A percentile compares a stretch with the other conserved stretches of the same genome.
Conservation (phyloP, 1,284 basidiomycete species). For the Ganoderma lingzhi region DNA sequence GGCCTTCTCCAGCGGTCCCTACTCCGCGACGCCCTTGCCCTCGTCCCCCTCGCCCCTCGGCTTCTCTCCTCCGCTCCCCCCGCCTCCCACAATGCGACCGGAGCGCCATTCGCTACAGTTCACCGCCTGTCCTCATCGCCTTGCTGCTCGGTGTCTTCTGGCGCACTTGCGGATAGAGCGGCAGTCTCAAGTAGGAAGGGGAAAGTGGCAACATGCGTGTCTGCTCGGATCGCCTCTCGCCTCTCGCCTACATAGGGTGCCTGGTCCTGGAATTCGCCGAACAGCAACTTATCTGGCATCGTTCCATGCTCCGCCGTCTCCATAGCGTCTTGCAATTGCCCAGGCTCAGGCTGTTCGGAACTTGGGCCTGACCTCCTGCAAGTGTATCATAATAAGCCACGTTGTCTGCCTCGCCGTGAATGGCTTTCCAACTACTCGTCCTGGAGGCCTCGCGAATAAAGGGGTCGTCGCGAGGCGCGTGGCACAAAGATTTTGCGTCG, state of each 20-base stretch:
- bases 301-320: slow-evolving; percentile 16
- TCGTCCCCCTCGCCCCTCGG: not conserved
- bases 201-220: slow-evolving; percentile 6
- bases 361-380: slow-evolving; percentile 4
- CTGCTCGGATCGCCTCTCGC: slow-evolving; percentile 11
- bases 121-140: not conserved
- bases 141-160: slow-evolving; percentile 3
- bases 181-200: slow-evolving; percentile 2
- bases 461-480: slow-evolving; percentile 26
- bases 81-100: not conserved
- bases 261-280: slow-evolving; percentile 18
- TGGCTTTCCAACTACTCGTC: slow-evolving; percentile 9
- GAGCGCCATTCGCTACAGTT: not conserved
- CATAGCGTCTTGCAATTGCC: slow-evolving; percentile 2
- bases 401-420: slow-evolving; percentile 21
- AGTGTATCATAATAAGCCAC: slow-evolving; percentile 18
- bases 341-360: slow-evolving; percentile 11
- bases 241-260: not conserved
- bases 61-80: slow-evolving; percentile 21
- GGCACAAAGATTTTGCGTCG: slow-evolving; percentile 16
- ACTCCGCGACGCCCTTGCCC: slow-evolving; percentile 28
- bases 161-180: not conserved
- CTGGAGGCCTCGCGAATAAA: slow-evolving; percentile 17
- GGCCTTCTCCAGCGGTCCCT: slow-evolving; percentile 23
- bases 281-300: not conserved